These are phyloP conservation scores for Crucibulum parvulum DNA, from an alignment of 1,284 basidiomycete genomes.

Conservation along the genomic window DNA sequence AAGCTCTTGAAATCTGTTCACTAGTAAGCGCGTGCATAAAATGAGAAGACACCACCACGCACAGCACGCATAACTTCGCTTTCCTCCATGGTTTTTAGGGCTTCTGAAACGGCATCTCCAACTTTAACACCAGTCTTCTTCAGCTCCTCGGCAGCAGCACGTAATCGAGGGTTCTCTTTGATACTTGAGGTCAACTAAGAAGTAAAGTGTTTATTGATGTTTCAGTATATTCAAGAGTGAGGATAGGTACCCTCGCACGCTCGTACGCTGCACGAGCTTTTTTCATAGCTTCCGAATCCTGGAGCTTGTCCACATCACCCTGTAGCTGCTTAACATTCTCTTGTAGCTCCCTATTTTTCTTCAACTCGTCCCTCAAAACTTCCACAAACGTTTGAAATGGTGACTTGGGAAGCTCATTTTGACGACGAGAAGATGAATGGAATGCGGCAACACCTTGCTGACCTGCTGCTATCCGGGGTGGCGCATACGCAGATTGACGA, in stretches of 20 bases:
- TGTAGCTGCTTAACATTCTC: conserved; percentile 97
- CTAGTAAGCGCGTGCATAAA: neutral
- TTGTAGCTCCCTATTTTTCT: conserved; percentile 94
- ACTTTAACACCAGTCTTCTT: conserved; percentile 91
- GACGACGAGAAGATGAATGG: conserved; percentile 69
- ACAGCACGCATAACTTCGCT: conserved; percentile 90
- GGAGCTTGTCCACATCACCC: conserved; percentile 96
- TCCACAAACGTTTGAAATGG: conserved; percentile 98
- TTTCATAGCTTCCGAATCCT: conserved; percentile 98
- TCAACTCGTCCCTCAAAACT: conserved; percentile 90
- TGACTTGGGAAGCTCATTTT: conserved; percentile 81
- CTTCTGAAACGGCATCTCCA: conserved; percentile 91
- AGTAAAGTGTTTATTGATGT: conserved; percentile 10
- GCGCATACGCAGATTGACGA: conserved; percentile 31
- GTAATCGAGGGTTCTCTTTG: conserved; percentile 93
- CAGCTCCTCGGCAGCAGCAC: conserved; percentile 91
- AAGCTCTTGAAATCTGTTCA: conserved; percentile 77
- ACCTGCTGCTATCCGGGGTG: conserved; percentile 47
- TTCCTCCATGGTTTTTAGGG: conserved; percentile 92
- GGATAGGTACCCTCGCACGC: conserved; percentile 80
- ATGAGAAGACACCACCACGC: conserved; percentile 29
- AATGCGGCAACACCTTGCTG: conserved; percentile 49
- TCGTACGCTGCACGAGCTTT: conserved; percentile 91
- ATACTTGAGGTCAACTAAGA: conserved; percentile 89
- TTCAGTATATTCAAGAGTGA: conserved; percentile 8